These are phyloP conservation scores for Leccinum pachyderme DNA, from an alignment of 1,284 basidiomycete species.

Conservation along the genomic window DNA sequence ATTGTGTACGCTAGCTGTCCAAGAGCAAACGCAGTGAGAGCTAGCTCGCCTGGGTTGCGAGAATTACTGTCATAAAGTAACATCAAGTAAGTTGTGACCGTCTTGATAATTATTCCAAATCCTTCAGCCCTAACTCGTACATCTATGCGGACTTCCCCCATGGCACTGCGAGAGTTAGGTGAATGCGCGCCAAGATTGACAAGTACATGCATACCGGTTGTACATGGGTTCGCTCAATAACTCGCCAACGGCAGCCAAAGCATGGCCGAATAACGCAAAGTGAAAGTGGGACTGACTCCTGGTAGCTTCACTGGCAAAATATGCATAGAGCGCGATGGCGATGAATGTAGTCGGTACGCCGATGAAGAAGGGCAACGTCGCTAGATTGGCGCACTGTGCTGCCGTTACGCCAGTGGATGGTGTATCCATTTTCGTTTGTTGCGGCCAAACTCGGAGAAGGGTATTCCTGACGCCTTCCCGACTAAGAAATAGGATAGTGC, in stretches of 20 bases:
- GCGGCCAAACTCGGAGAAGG: conserved; percentile 53
- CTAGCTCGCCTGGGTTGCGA: conserved; percentile 39
- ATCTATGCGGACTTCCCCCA: conserved; percentile 62
- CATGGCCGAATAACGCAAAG: conserved; percentile 67
- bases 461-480: conserved; percentile 90
- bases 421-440: conserved; percentile 14
- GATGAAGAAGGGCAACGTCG: conserved; percentile 56
- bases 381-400: conserved; percentile 44
- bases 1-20: conserved; percentile 77
- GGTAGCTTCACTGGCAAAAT: conserved; percentile 49
- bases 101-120: conserved; percentile 72
- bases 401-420: conserved; percentile 11
- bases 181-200: conserved; percentile 5
- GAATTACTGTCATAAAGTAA: conserved; percentile 47
- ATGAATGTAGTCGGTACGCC: conserved; percentile 54
- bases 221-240: conserved; percentile 83
- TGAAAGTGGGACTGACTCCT: conserved; percentile 63
- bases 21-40: conserved; percentile 78
- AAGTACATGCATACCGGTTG: conserved; percentile 50
- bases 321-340: conserved; percentile 49
- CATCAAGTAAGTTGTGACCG: conserved; percentile 65
- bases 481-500: conserved; percentile 88
- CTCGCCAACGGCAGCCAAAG: conserved; percentile 71
- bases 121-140: conserved; percentile 83
- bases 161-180: conserved; percentile 46